These are phyloP conservation scores for Hypomyces perniciosus DNA, from an alignment of 2,329 filamentous ascomycete species.

Conservation along the genomic window DNA sequence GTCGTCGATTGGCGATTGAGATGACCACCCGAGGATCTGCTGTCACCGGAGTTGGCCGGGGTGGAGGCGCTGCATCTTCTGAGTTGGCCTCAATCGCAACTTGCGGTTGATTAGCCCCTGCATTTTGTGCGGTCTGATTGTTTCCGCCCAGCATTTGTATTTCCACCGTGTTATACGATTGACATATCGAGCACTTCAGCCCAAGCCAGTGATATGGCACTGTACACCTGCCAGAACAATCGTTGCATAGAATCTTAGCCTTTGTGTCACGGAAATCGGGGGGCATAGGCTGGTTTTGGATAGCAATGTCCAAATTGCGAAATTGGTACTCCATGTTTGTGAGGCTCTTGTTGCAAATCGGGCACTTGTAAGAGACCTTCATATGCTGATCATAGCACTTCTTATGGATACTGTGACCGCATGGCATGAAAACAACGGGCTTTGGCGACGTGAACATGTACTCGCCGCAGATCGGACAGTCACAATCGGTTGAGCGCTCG, in stretches of 20 bases:
- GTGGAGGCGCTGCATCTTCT: neutral
- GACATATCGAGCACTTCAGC: conserved; percentile 73
- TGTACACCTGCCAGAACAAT: conserved; percentile 82
- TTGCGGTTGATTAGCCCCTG: conserved; percentile 19
- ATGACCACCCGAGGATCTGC: conserved; percentile 4
- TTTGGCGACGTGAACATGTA: conserved; percentile 91
- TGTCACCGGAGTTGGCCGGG: conserved; percentile 19
- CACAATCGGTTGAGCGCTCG: conserved; percentile 86
- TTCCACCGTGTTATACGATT: conserved; percentile 64
- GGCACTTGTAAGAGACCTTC: conserved; percentile 87
- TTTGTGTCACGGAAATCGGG: conserved; percentile 70
- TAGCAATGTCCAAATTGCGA: conserved; percentile 80
- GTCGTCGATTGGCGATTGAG: conserved; percentile 25
- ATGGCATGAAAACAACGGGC: conserved; percentile 88
- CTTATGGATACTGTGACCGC: conserved; percentile 92
- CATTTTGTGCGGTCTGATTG: conserved; percentile 21
- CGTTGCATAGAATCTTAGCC: conserved; percentile 86
- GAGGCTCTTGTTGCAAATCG: conserved; percentile 93
- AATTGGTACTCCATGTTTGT: conserved; percentile 97
- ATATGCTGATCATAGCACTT: conserved; percentile 85
- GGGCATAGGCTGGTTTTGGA: conserved; percentile 88
- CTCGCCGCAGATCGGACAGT: conserved; percentile 94
- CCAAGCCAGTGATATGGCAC: conserved; percentile 93
- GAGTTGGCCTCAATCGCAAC: neutral
- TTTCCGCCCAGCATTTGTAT: conserved; percentile 51